Evolutionary conservation across 495 filamentous ascomycete species (phyloP).

Genomic region (Podospora appendiculata): DNA sequence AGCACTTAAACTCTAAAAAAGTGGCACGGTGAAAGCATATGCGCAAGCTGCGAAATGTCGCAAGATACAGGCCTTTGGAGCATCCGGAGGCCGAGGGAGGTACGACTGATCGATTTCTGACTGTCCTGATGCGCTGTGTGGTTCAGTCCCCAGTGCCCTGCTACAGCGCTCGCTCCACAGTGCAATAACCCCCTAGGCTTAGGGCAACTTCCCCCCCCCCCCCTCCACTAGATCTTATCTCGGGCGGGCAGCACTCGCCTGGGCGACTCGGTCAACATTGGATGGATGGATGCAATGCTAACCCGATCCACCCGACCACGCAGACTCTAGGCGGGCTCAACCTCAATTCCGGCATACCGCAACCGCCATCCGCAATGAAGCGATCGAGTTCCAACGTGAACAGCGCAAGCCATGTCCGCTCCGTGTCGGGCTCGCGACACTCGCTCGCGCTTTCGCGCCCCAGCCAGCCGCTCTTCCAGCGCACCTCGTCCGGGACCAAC

Average conservation of each 20-base stretch:
- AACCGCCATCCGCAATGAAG: slow-evolving; percentile 92
- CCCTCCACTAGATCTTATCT: not conserved
- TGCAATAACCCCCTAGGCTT: not conserved
- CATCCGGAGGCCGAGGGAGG: slow-evolving; percentile 65
- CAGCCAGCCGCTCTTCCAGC: slow-evolving; percentile 75
- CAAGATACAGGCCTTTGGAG: slow-evolving; percentile 70
- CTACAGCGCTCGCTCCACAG: not conserved
- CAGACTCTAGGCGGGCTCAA: slow-evolving; percentile 75
- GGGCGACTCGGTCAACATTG: no score
- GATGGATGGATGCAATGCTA: not conserved
- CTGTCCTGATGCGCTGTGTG: not conserved
- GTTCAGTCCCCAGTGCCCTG: not conserved
- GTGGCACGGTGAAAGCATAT: not conserved
- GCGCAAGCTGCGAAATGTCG: slow-evolving; percentile 47
- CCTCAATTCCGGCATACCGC: slow-evolving; percentile 73
- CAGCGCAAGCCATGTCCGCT: slow-evolving; percentile 63
- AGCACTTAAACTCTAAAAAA: not conserved
- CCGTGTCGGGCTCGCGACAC: slow-evolving; percentile 73
- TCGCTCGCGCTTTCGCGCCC: slow-evolving; percentile 74
- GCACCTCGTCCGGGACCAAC: slow-evolving; percentile 65
- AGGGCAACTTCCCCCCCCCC: not conserved
- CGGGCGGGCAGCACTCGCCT: no score
- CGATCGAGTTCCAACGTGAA: slow-evolving; percentile 74
- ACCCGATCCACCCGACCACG: slow-evolving; percentile 3
- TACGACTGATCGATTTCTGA: slow-evolving; percentile 26